These are phyloP conservation scores for Malus orientalis DNA, from an alignment of 306 rosid genomes.

Conservation along the genomic window DNA sequence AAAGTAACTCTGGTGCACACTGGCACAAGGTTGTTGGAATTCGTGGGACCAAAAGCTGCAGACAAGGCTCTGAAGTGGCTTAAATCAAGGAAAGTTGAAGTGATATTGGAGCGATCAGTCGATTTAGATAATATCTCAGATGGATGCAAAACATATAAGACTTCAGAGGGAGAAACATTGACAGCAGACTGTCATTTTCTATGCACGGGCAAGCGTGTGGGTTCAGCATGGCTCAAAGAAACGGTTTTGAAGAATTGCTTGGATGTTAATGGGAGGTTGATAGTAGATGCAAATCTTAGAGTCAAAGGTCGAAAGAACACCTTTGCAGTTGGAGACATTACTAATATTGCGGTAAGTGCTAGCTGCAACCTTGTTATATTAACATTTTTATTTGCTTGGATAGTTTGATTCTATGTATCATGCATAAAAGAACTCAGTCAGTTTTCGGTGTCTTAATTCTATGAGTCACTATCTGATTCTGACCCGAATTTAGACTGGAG, in stretches of 20 bases:
- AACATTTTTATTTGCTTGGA: background rate
- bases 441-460: background rate
- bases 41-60: constrained; percentile 63
- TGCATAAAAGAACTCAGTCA: too few relatives aligned
- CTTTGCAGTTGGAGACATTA: constrained; percentile 76
- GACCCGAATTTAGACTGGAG: background rate
- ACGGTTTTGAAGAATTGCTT: constrained; percentile 34
- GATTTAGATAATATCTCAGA: constrained; percentile 20
- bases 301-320: constrained; percentile 48
- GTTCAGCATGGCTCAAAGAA: constrained; percentile 64
- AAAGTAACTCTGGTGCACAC: constrained; percentile 53
- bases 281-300: constrained; percentile 55
- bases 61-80: constrained; percentile 52
- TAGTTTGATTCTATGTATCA: background rate
- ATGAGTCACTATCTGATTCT: background rate
- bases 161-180: constrained; percentile 51
- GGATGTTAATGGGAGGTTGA: constrained; percentile 49
- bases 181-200: constrained; percentile 60
- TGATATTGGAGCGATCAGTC: constrained; percentile 48
- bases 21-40: constrained; percentile 69
- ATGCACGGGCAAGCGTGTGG: constrained; percentile 44
- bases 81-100: constrained; percentile 47
- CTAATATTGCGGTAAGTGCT: constrained; percentile 57
- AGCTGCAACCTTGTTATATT: background rate
- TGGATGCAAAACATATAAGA: constrained; percentile 32